Evolutionary conservation across 2,329 filamentous ascomycete genomes (phyloP), one percentile per base, ranked within the genome.

Genomic region (Tolypocladium ophioglossoides): DNA sequence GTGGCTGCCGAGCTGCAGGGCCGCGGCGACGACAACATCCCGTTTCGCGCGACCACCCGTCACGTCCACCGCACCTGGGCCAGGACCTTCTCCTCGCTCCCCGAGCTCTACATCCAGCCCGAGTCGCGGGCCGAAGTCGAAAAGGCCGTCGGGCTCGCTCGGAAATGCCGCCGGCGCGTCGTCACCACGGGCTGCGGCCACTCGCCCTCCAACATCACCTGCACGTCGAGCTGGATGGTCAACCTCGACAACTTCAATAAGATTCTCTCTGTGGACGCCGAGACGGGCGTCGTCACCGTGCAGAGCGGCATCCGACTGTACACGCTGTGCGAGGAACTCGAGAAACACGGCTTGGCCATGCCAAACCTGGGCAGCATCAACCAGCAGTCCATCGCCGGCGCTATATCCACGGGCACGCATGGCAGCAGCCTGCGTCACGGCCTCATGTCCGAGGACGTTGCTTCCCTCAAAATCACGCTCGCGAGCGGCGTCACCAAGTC

Each of bases 341-440:
- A 89, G 60, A 77, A 80, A 53, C 72, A 85, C 62, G 90, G 89
- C 1, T 78, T 96, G 58, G 90, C 91, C 2, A 86, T 99, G 80
- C 87, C 89, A 32, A 96, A 95, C 68, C 75, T 97, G 48, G 94
- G 94, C 38, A 96, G 90, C 68, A 99, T 99, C 71, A 91, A 96
- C 68, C 83, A 90, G 63, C 94, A 99, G 76, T 94, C 88, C 55
- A 85, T 97, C 58, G 91, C 89, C 2, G 94, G 94, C 32, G 91
- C 91, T 16, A 95, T 97, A 57, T 85, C 88, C 22, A 99, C 94
- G 0, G 91, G 88, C 18, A 97, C 94, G 0, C 94, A 99, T 68
- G 94, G 94, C 46, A 95, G 89, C 64, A 94, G 88, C 54, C 74
- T 95, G 56, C 76, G 73, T 37, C 91, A 97, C 71, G 92, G 92